Evolutionary conservation across 2,329 filamentous ascomycete genomes (phyloP), one percentile per base, ranked within the genome.

Genomic region (Pseudopithomyces maydicus): DNA sequence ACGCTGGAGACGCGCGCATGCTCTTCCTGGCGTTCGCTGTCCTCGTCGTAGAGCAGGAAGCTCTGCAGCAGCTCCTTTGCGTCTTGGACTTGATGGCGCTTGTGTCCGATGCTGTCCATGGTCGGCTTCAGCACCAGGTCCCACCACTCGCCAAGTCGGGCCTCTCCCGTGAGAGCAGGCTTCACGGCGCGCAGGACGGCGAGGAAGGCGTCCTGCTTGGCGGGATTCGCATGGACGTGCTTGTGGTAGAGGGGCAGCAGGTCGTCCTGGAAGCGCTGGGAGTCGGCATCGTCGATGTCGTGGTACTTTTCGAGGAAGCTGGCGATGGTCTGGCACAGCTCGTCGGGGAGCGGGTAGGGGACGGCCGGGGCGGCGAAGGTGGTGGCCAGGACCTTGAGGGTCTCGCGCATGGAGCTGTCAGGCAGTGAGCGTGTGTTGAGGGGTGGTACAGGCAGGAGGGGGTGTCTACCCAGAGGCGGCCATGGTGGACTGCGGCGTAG

Each of bases 221-320:
- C 73, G 2, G 84, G 78, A 22, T 81, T 80, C 33, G 82, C 82
- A 22, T 81, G 80, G 57, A 93, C 84, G 62, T 85, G 80, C 67
- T 84, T 87, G 56, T 88, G 81, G 77, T 88, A 92, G 52, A 91
- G 82, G 22, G 81, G 76, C 39, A 88, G 78, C 7, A 95, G 81
- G 65, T 92, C 90, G 39, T 92, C 89, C 59, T 92, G 87, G 49
- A 92, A 81, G 55, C 88, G 86, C 63, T 91, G 88, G n/a, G 86
- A 83, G 39, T 86, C 82, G 54, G 82, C 77, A 50, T 91, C 89
- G 67, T 93, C 90, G 61, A 85, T 83, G 64, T 84, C 84, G 54
- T 84, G 79, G 71, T 91, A 86, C 67, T 86, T 88, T 44, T 87
- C 84, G 48, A 91, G 80, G 75, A 91, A 94, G 57, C 79, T 79